Conservation (phyloP, 257 asterid species). For the Osmanthus fragrans region DNA sequence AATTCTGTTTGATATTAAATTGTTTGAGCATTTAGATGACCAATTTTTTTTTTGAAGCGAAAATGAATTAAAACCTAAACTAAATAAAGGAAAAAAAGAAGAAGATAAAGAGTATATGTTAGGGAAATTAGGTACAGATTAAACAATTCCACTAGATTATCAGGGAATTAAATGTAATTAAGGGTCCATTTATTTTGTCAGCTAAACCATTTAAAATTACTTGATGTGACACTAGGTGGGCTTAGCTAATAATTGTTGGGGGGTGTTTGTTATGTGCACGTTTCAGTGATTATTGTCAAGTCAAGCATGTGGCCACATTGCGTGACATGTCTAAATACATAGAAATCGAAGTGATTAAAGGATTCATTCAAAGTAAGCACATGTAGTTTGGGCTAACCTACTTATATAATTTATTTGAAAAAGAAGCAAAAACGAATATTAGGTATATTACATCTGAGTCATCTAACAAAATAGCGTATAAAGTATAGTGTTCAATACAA, state of each 20-base stretch:
- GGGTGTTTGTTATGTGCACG: constrained; percentile 51
- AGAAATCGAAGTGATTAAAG: constrained; percentile 23
- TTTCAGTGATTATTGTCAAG: constrained; percentile 40
- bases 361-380: constrained; percentile 36
- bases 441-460: background rate
- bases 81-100: no score
- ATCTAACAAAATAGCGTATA: no score
- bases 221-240: constrained; percentile 22
- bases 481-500: no score
- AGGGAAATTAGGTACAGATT: constrained; percentile 26
- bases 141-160: constrained; percentile 29
- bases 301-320: constrained; percentile 44
- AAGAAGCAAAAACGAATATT: background rate
- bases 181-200: background rate
- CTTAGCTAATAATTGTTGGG: constrained; percentile 14
- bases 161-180: constrained; percentile 21
- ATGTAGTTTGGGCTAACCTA: constrained; percentile 42
- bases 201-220: background rate
- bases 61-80: no score
- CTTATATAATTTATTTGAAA: background rate
- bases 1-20: no score
- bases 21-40: no score
- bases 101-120: no score
- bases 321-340: constrained; percentile 40
- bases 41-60: no score